Base-by-base conservation (phyloP, 768 basidiomycete genomes). In the Gloeophyllum trabeum region DNA sequence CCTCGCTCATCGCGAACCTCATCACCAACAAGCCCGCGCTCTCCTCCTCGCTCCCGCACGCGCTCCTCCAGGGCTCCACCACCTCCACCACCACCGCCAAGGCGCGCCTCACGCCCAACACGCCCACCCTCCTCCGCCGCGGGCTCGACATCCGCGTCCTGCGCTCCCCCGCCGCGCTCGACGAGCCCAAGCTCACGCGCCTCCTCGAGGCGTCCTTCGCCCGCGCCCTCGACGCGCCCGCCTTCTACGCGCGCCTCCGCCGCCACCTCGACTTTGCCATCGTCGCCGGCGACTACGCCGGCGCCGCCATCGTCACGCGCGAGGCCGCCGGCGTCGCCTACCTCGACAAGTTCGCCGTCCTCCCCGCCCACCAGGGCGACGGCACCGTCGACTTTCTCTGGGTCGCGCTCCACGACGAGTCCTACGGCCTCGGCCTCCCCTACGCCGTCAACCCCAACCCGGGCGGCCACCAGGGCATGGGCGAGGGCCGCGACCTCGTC, bases 351-450 rank as follows among this genome's bases (percentile, higher is more conserved):
- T 99, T 99, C 58, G 94, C 93, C 13, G 92, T 99, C 30, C 70
- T 93, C 28, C 96, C 96, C 2, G 80, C 71, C 46, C 80, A 97
- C 55, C 96, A 99, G 61, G 96, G 96, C 18, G 94, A 98, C 54
- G 96, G 96, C 14, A 98, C 96, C 0, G 96, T 98, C 44, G 96
- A 99, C 64, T 99, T 99, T 66, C 67, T 99, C 26, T 99, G 96
- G 96, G 94, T 97, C 34, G 93, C 93, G 13, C 65, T 99, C 39
- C 91, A 98, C 51, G 96, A 99, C 60, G 96, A 99, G 62, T 90
- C 96, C 6, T 99, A 94, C 53, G 96, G 96, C 18, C 76, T 97
- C 14, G 96, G 96, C 1, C 76, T 93, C 40, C 81, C 86, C 6
- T 93, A 85, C 63, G 88, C 96, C 32, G 83, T 86, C 45, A 99